Percentiles rank a stretch among this genome's conserved stretches.
Evolutionary conservation across 306 rosid species (phyloP).

Genomic region (Acacia crassicarpa): DNA sequence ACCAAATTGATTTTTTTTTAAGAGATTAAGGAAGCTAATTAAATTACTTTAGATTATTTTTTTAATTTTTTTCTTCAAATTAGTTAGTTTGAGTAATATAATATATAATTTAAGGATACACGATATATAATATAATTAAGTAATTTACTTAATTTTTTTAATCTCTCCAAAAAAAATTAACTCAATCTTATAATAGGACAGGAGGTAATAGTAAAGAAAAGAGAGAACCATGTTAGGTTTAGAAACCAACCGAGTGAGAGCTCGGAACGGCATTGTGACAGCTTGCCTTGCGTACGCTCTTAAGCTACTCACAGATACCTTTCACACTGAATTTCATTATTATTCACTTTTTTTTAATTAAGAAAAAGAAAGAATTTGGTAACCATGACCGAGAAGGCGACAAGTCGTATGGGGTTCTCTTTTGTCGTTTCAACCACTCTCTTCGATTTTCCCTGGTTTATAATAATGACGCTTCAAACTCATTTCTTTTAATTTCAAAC

Average conservation of each 20-base stretch:
- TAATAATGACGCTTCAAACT: constrained; percentile 41
- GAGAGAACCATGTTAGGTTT: constrained; percentile 48
- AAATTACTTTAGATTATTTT: too few relatives aligned
- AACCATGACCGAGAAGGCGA: neutral
- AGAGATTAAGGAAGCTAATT: too few relatives aligned
- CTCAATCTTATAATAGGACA: too few relatives aligned
- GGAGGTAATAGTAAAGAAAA: too few relatives aligned
- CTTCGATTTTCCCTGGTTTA: constrained; percentile 22
- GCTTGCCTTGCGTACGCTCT: constrained; percentile 41
- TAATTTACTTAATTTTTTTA: too few relatives aligned
- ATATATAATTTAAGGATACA: too few relatives aligned
- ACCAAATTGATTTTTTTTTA: too few relatives aligned
- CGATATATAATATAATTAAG: too few relatives aligned
- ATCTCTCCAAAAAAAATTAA: too few relatives aligned
- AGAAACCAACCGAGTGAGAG: constrained; percentile 18
- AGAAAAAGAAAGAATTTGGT: neutral
- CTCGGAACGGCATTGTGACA: constrained; percentile 41
- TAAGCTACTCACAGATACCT: constrained; percentile 35
- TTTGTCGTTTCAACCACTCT: constrained; percentile 29
- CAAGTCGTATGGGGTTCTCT: neutral
- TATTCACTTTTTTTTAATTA: neutral
- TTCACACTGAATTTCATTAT: constrained; percentile 42
- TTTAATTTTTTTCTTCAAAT: too few relatives aligned
- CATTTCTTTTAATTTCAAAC: constrained; percentile 45
- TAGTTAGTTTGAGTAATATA: too few relatives aligned